Base-by-base conservation (phyloP, 192 early-diverging fungal species). In the Coemansia sp. region DNA sequence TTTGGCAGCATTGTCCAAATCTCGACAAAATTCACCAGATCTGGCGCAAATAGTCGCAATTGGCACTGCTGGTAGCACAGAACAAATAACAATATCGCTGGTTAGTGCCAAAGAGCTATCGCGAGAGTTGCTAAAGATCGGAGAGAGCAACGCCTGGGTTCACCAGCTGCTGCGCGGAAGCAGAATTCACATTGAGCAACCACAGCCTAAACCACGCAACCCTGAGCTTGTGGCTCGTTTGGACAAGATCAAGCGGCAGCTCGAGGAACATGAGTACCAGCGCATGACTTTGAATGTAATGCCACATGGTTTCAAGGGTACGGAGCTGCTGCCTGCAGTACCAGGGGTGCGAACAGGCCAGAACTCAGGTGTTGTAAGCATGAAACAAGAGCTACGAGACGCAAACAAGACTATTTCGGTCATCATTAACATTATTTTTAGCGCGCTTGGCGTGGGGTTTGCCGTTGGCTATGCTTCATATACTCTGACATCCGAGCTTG, bases 381-480 rank as follows among this genome's bases (percentile, higher is more conserved):
- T 72, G 9, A 64, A 56, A 56, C 67, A 69, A 52, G 78, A 81
- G 56, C 58, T 81, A 57, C 52, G 60, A 19, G 65, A 48, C 7
- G 65, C 67, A 1, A 72, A 81, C 57, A 39, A 60, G 48, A 63
- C 74, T 41, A 64, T 81, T 6, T 72, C 72, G 1, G 69, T 67
- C 19, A 81, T 81, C 3, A 55, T 75, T 3, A 81, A 81, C 52
- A 81, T 81, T 26, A 17, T 81, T 25, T 81, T 81, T 43, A 81
- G 78, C 14, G 78, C 61, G 0, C 23, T 75, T 19, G 78, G 78
- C 17, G 78, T 81, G 52, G 72, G 78, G 1, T 81, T 81, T 64
- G 78, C 78, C 9, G 73, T 81, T 2, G 59, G 62, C 4, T 81
- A 81, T 50, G 78, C 73, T 8, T 75, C 73, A 4, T 81, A 81